Base-by-base conservation (phyloP, 768 basidiomycete genomes). In the Suillus hirtellus region DNA sequence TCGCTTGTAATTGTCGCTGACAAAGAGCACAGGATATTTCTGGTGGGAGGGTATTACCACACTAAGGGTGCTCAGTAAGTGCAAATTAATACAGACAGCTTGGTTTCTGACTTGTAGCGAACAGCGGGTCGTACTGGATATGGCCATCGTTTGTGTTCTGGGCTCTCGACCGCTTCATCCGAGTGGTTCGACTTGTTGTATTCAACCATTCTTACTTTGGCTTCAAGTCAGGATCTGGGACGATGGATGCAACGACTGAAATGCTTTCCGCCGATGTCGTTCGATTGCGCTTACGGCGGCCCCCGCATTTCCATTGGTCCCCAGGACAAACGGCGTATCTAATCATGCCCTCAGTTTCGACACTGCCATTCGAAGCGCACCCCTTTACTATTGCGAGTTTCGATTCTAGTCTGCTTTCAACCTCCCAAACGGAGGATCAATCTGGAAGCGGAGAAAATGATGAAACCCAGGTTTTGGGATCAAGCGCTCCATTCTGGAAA, bases 71-170 rank as follows among this genome's bases (percentile, higher is more conserved):
- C 73, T 34, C 58, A 35, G 70, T 72, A 24, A 69, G 77, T 27
- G 72, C 67, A 79, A 9, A 63, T 72, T 43, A 77, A 49, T 19
- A 37, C 44, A 24, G 15, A 62, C 74, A 15, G 6, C 24, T 38
- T 46, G 21, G 6, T 50, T 34, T 38, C 63, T 63, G 6, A 70
- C 53, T 21, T 14, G 27, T 5, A 17, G 21, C 12, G n/a, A 21
- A n/a, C 43, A 77, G 76, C 17, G 66, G 68, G 61, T 60, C 69
- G 15, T 47, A 64, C 14, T 82, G 78, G 61, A 67, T 85, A 35
- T 86, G 82, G 80, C 84, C 84, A 4, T 73, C 80, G 0, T 77
- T 87, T 65, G 60, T 82, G 59, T 64, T 87, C 64, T 87, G 85
- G 86, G 83, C 77, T 3, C 64, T 84, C 24, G 86, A 87, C 65